Percentiles rank a stretch among this genome's conserved stretches.
These are phyloP conservation scores for Euphrasia arctica DNA, from an alignment of 305 asterid genomes.

Conservation along the genomic window DNA sequence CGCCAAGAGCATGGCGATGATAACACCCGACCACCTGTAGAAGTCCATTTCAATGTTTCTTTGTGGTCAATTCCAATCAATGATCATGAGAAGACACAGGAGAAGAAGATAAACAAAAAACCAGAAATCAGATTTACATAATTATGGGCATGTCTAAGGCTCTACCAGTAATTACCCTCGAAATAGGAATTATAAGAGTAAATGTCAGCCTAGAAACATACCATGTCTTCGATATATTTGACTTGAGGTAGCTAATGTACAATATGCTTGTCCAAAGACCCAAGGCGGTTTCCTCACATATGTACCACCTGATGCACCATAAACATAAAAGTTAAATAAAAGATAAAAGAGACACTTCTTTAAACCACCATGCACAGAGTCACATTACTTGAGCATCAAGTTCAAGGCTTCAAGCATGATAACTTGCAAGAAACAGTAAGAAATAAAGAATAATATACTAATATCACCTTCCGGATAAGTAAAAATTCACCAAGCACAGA, in stretches of 20 bases:
- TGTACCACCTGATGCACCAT: conserved; percentile 77
- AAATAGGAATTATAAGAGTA: neutral
- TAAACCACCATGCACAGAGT: conserved; percentile 11
- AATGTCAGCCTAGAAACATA: conserved; percentile 35
- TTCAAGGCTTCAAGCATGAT: conserved; percentile 8
- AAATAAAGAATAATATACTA: neutral
- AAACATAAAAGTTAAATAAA: conserved; percentile 13
- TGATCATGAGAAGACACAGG: too few relatives aligned
- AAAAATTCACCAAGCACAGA: neutral
- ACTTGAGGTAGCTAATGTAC: conserved; percentile 67
- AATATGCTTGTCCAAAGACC: conserved; percentile 80
- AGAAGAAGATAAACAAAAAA: neutral
- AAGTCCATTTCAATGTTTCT: conserved; percentile 25
- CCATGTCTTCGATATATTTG: conserved; percentile 76
- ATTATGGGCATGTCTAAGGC: too few relatives aligned
- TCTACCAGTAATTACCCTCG: too few relatives aligned
- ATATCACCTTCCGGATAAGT: neutral
- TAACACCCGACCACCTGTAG: conserved; percentile 79
- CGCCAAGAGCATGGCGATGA: conserved; percentile 62
- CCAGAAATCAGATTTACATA: conserved; percentile 15
- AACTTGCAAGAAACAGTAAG: conserved; percentile 1
- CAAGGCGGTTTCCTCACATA: conserved; percentile 75
- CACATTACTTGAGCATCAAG: conserved; percentile 1
- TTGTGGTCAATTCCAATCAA: neutral
- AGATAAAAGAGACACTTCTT: conserved; percentile 15